phyloP scores from a whole-genome alignment of 2,329 filamentous ascomycete genomes.

The Trichoderma sp. region DNA sequence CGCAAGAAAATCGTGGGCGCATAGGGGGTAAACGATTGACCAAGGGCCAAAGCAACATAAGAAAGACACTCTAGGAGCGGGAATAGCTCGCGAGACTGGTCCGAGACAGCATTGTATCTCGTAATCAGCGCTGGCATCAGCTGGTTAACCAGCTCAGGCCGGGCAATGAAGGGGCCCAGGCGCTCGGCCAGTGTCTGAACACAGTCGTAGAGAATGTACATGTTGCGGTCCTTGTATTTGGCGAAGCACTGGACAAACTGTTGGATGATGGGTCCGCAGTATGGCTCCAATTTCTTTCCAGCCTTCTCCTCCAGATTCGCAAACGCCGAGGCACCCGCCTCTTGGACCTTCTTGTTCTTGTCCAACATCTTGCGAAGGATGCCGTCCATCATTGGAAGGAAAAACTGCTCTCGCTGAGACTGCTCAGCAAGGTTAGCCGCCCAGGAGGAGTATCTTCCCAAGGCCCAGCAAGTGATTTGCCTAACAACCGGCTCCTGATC shows the following conservation, averaged over 20 bases:
- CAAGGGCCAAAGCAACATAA: conserved; percentile 86
- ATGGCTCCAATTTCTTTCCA: conserved; percentile 75
- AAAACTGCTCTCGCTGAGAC: conserved; percentile 71
- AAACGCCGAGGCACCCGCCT: conserved; percentile 93
- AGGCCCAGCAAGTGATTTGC: conserved; percentile 97
- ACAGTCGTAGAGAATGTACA: conserved; percentile 98
- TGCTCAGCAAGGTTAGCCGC: conserved; percentile 72
- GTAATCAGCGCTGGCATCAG: conserved; percentile 92
- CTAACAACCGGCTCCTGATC: conserved; percentile 88
- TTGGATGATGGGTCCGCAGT: conserved; percentile 84
- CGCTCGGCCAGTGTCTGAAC: conserved; percentile 95
- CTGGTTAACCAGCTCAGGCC: conserved; percentile 75
- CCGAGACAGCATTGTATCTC: conserved; percentile 82
- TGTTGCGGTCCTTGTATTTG: conserved; percentile 98
- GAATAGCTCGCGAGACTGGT: conserved; percentile 91
- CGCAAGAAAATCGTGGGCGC: conserved; percentile 83
- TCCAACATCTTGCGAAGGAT: conserved; percentile 94
- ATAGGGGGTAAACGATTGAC: conserved; percentile 79
- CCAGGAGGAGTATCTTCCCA: conserved; percentile 92
- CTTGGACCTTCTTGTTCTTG: conserved; percentile 96
- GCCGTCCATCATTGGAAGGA: conserved; percentile 96
- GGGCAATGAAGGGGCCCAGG: conserved; percentile 78
- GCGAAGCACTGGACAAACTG: conserved; percentile 92
- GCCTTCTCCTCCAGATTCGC: conserved; percentile 95
- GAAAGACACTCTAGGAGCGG: conserved; percentile 95